Evolutionary conservation across 2,329 filamentous ascomycete genomes (phyloP).

Genomic region (Fusarium sp.): DNA sequence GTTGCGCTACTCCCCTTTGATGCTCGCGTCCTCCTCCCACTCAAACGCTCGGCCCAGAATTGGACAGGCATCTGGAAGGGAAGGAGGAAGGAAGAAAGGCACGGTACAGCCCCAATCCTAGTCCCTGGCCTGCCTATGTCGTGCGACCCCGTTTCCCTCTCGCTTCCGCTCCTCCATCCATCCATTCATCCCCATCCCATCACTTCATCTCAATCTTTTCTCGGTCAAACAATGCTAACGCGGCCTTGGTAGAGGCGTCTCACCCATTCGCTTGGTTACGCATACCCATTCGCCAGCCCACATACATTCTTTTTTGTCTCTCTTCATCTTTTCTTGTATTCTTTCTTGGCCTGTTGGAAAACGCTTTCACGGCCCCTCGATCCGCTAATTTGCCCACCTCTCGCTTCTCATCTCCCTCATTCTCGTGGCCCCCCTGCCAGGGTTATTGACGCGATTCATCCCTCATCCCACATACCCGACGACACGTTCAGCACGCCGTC

Average conservation of each 20-base stretch:
- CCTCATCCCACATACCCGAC: constrained; percentile 20
- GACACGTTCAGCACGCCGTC: constrained; percentile 1
- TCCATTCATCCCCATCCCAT: constrained; percentile 6
- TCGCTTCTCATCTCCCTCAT: constrained; percentile 26
- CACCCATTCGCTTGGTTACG: constrained; percentile 40
- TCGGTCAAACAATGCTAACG: constrained; percentile 36
- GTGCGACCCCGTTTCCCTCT: constrained; percentile 36
- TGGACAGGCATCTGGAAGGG: constrained; percentile 29
- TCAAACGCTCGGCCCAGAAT: constrained; percentile 34
- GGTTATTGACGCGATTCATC: constrained; percentile 28
- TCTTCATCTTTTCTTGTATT: constrained; percentile 22
- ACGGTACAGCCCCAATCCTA: constrained; percentile 22
- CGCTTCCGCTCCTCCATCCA: constrained; percentile 29
- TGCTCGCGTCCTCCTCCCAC: constrained; percentile 20
- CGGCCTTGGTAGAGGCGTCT: constrained; percentile 39
- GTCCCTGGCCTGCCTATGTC: constrained; percentile 30
- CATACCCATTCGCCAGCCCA: constrained; percentile 33
- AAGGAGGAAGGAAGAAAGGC: constrained; percentile 20
- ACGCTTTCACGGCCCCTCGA: background rate
- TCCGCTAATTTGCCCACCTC: constrained; percentile 31
- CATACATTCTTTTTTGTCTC: constrained; percentile 32
- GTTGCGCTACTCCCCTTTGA: constrained; percentile 30
- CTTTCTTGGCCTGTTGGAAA: background rate
- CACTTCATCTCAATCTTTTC: constrained; percentile 33
- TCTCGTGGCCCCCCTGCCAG: constrained; percentile 30